Conservation (phyloP, 2,329 filamentous ascomycete genomes). For the Colletotrichum orbiculare region DNA sequence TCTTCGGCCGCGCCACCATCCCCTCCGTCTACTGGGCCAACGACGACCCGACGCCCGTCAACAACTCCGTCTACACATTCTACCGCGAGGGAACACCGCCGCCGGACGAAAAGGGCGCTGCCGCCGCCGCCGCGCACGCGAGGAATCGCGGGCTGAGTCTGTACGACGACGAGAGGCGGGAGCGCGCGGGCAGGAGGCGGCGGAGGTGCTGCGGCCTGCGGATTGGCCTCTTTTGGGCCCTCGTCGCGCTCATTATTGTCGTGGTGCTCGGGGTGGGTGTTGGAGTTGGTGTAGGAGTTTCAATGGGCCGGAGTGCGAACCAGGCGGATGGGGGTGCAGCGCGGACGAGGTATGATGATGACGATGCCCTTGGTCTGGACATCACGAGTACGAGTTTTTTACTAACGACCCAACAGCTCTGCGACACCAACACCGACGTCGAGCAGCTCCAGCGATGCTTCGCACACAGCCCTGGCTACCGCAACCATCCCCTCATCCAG, state of each 20-base stretch:
- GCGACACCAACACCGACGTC: slow-evolving; percentile 15
- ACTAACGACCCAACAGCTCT: neutral
- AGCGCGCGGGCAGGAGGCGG: slow-evolving; percentile 38
- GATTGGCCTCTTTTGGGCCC: slow-evolving; percentile 50
- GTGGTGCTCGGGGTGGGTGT: slow-evolving; percentile 52
- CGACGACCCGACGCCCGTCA: slow-evolving; percentile 28
- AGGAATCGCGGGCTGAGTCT: slow-evolving; percentile 22
- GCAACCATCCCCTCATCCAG: neutral
- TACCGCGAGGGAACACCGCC: slow-evolving; percentile 54
- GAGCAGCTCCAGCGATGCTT: neutral
- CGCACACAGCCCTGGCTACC: neutral
- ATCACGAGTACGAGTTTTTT: neutral
- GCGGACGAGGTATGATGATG: slow-evolving; percentile 13
- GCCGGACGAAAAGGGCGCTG: slow-evolving; percentile 37
- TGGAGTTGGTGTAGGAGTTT: slow-evolving; percentile 51
- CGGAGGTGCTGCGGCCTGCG: slow-evolving; percentile 42
- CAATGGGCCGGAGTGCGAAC: slow-evolving; percentile 14
- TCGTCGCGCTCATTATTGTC: slow-evolving; percentile 44
- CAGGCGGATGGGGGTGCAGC: slow-evolving; percentile 4
- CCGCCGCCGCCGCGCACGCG: slow-evolving; percentile 24
- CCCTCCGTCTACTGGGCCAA: slow-evolving; percentile 34
- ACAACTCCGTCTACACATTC: slow-evolving; percentile 48
- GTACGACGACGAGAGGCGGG: slow-evolving; percentile 28
- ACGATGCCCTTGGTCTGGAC: neutral
- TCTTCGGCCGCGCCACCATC: slow-evolving; percentile 32